Evolutionary conservation across 148 eudicot species (phyloP), one percentile per base, ranked within the genome.

Genomic region (Fallopia convolvulus): DNA sequence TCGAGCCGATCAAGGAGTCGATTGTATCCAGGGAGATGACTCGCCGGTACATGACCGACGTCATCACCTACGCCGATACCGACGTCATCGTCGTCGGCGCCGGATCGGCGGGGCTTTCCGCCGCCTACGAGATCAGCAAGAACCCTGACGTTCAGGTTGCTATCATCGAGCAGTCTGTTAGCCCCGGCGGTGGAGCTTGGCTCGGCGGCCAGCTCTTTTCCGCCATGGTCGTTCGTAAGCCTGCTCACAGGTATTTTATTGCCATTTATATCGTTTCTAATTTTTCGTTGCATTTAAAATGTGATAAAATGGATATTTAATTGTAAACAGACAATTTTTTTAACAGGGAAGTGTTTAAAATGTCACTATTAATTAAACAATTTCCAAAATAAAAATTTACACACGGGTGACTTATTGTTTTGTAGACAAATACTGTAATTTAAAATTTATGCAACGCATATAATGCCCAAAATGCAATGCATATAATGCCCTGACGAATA

Each of bases 141-240:
- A 94, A 92, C 84, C 97, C 98, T 2, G n/a, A 82, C 66, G 78
- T 94, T 53, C 90, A 87, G 84, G 76, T 94, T 4, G 98, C 98
- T 15, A 82, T 94, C 42, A 90, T 94, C 70, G 98, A 94, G 84
- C 98, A 94, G 60, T 94, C 98, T 0, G 97, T 94, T 12, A 90
- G 95, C 85, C 98, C 98, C 0, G 98, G 98, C 1, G 98, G 98
- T 13, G 98, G 98, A 5, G 98, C 98, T 0, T 94, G 98, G 98
- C 92, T 94, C 36, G 98, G 98, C 0, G 98, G 98, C 12, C 98
- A 94, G 74, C 87, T 94, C 15, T 94, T 94, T 85, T 94, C 98
- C 7, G 87, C 97, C 78, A 94, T 94, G 98, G 90, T 94, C 63
- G 98, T 94, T 8, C 90, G 98, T 14, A 94, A 94, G 70, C 98